These are phyloP conservation scores for Eucalyptus polyanthemos DNA, from an alignment of 345 rosid genomes.

Conservation along the genomic window DNA sequence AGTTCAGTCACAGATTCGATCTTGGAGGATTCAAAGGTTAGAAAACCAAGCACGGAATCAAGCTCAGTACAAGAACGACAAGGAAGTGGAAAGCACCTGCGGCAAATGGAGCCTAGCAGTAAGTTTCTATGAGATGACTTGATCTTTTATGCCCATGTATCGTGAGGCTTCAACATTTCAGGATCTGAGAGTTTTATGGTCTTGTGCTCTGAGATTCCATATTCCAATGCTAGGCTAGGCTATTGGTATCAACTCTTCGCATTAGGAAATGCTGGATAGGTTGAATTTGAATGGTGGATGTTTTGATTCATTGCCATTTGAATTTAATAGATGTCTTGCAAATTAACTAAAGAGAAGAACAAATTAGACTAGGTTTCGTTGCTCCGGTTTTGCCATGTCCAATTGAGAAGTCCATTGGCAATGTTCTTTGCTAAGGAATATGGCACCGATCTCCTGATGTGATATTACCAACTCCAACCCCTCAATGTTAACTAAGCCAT, in stretches of 20 bases:
- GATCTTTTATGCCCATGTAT: neutral
- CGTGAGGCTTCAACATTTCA: neutral
- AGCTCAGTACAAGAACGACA: slow-evolving; percentile 31
- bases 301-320: neutral
- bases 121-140: slow-evolving; percentile 5
- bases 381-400: neutral
- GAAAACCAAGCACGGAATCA: slow-evolving; percentile 66
- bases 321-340: neutral
- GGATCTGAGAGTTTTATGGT: neutral
- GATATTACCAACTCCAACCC: neutral
- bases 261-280: neutral
- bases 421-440: neutral
- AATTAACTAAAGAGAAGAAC: neutral
- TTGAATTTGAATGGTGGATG: neutral
- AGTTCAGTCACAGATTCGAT: slow-evolving; percentile 92
- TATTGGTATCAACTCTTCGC: neutral
- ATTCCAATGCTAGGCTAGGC: neutral
- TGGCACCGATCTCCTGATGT: neutral
- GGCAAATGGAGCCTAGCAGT: slow-evolving; percentile 55
- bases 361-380: neutral
- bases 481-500: neutral
- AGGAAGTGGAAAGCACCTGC: slow-evolving; percentile 40
- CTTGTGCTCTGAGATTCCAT: neutral
- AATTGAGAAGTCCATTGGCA: neutral
- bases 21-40: slow-evolving; percentile 83